Percentiles rank a stretch among this genome's conserved stretches.
Evolutionary conservation across 352 stramenopile species (phyloP).

Genomic region (Phytophthora litchii): DNA sequence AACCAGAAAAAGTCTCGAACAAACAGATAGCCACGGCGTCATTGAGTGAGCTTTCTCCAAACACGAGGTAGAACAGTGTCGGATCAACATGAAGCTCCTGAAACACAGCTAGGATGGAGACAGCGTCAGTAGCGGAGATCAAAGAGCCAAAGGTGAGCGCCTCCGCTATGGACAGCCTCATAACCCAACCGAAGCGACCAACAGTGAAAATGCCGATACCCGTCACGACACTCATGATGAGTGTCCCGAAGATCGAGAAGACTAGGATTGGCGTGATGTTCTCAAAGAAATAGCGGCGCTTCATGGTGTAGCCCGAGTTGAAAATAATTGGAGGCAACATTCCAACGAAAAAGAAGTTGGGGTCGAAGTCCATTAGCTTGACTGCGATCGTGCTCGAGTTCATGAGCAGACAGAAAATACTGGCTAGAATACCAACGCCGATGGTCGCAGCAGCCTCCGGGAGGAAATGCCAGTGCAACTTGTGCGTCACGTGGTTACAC

Average conservation of each 20-base stretch:
- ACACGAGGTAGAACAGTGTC: conserved; percentile 95
- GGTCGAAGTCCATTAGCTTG: conserved; percentile 89
- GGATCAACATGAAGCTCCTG: conserved; percentile 90
- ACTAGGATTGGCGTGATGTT: conserved; percentile 91
- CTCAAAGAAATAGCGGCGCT: conserved; percentile 92
- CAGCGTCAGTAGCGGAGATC: conserved; percentile 94
- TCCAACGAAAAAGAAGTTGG: conserved; percentile 93
- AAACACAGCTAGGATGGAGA: conserved; percentile 93
- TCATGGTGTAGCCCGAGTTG: conserved; percentile 94
- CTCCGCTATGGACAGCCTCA: conserved; percentile 88
- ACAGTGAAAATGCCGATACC: conserved; percentile 78
- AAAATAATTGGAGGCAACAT: conserved; percentile 95
- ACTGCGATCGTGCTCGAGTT: conserved; percentile 74
- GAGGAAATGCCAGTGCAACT: conserved; percentile 76
- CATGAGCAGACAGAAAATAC: conserved; percentile 59
- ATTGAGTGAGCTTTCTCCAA: conserved; percentile 95
- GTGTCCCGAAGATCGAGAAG: conserved; percentile 91
- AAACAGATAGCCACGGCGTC: conserved; percentile 94
- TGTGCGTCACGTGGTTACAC: conserved; percentile 82
- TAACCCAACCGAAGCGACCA: conserved; percentile 63
- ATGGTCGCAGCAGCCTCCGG: conserved; percentile 75
- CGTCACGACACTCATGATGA: conserved; percentile 89
- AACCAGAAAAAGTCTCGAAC: conserved; percentile 93
- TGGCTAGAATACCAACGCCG: conserved; percentile 60
- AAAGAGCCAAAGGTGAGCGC: conserved; percentile 91